Percentiles rank a stretch among this genome's conserved stretches.
Conservation (phyloP, 2,329 filamentous ascomycete species). For the Cercospora zeina region DNA sequence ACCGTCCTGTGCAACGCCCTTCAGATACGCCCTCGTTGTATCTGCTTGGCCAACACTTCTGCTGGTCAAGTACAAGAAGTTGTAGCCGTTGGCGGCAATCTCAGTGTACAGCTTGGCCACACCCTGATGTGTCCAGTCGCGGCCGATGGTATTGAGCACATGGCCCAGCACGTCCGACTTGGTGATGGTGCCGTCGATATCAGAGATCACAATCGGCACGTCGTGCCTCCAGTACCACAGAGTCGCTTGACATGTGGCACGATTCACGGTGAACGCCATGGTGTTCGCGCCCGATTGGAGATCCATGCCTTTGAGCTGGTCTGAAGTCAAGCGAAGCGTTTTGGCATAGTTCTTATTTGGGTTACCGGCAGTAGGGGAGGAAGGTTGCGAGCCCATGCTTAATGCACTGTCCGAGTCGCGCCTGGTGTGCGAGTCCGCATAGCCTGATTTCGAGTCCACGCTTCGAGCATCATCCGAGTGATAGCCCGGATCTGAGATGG, state of each 20-base stretch:
- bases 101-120: conserved; percentile 97
- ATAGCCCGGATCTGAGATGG: conserved; percentile 88
- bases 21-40: conserved; percentile 82
- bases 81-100: conserved; percentile 93
- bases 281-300: conserved; percentile 83
- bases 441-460: conserved; percentile 44
- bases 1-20: conserved; percentile 83
- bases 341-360: conserved; percentile 91
- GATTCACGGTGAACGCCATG: conserved; percentile 95
- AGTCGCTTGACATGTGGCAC: conserved; percentile 83
- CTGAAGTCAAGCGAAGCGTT: conserved; percentile 89
- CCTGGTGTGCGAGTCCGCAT: conserved; percentile 56
- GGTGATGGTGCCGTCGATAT: conserved; percentile 98
- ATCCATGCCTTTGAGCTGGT: conserved; percentile 83
- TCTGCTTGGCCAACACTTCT: conserved; percentile 92
- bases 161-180: conserved; percentile 71
- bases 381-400: conserved; percentile 61
- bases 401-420: conserved; percentile 71
- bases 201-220: conserved; percentile 92
- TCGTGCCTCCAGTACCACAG: conserved; percentile 95
- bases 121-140: conserved; percentile 96
- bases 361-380: conserved; percentile 59
- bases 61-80: conserved; percentile 96
- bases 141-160: conserved; percentile 91
- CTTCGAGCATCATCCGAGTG: conserved; percentile 79